Base-by-base conservation (phyloP, 1,139 yeast species). In the Sugiyamaella pinicola region DNA sequence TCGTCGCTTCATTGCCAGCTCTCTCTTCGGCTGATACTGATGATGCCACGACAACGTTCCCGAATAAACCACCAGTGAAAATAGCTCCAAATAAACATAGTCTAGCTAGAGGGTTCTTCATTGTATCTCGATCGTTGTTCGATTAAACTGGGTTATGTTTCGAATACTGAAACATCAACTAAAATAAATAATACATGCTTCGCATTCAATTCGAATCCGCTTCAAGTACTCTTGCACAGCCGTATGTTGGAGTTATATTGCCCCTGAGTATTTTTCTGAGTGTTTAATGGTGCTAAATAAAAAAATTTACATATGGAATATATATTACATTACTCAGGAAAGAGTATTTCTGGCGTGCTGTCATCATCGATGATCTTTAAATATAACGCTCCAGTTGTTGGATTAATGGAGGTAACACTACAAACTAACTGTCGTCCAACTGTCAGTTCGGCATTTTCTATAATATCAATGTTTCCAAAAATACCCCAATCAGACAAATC, bases 401-500 rank as follows among this genome's bases (percentile, higher is more conserved):
- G 15, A 18, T 19, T 33, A n/a, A 43, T 17, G 13, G 3, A 4
- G n/a, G 31, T 6, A 22, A 43, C 17, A 9, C 10, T 21, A 33
- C 47, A 43, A 7, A 33, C 2, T 8, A 12, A 21, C 29, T 43
- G 31, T 15, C 15, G 29, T 13, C 49, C 44, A 9, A 26, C 41
- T 37, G n/a, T 24, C 18, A 44, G 40, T 28, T 17, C 13, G 24
- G 18, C 34, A 6, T 35, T 41, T 4, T 13, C 13, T 9, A 24
- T 28, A 10, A 34, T 12, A 2, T 28, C 49, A 1, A 55, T 33
- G 4, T 28, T 42, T 12, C 52, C 58, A 26, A 37, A 39, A 22
- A 58, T 47, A n/a, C 61, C 60, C 59, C 60, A 59, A 28, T 51
- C 54, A 19, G 41, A 41, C 8, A 55, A 47, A 49, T 54, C 58